Evolutionary conservation across 169 alveolate genomes (phyloP).

Genomic region (Plasmodium sp.): DNA sequence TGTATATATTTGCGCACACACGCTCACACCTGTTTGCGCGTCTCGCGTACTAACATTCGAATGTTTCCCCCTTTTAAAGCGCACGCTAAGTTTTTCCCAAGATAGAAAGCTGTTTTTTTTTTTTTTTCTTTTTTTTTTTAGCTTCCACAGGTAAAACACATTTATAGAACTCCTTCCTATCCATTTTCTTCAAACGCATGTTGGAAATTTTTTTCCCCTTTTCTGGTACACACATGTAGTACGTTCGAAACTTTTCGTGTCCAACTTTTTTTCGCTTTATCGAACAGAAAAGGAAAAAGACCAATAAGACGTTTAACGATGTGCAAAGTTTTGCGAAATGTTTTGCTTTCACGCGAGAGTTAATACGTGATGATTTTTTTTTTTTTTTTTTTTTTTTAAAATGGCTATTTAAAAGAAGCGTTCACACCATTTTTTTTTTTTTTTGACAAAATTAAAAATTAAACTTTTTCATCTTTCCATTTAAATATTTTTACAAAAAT

Average conservation of each 20-base stretch:
- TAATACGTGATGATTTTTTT: not conserved
- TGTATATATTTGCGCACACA: not conserved
- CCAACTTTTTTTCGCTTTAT: not conserved
- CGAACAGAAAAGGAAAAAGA: not conserved
- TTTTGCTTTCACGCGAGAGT: not conserved
- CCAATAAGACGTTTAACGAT: not conserved
- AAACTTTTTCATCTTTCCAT: not conserved
- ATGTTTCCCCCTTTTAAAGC: not conserved
- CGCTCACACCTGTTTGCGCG: not conserved
- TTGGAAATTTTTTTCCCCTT: not conserved
- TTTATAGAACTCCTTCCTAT: not conserved
- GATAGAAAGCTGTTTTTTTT: not conserved
- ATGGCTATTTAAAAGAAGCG: slow-evolving; percentile 11
- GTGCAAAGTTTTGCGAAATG: not conserved
- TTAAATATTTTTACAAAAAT: not conserved
- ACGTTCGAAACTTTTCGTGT: not conserved
- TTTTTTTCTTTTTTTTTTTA: not conserved
- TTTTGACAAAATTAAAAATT: not conserved
- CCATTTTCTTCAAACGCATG: not conserved
- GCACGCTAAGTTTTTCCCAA: not conserved
- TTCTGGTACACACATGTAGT: not conserved
- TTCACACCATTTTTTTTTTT: not conserved
- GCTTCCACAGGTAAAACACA: not conserved
- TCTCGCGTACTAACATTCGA: not conserved
- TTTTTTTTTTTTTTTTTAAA: not conserved